Evolutionary conservation across 805 yeast species (phyloP).

Genomic region (Candida maris): DNA sequence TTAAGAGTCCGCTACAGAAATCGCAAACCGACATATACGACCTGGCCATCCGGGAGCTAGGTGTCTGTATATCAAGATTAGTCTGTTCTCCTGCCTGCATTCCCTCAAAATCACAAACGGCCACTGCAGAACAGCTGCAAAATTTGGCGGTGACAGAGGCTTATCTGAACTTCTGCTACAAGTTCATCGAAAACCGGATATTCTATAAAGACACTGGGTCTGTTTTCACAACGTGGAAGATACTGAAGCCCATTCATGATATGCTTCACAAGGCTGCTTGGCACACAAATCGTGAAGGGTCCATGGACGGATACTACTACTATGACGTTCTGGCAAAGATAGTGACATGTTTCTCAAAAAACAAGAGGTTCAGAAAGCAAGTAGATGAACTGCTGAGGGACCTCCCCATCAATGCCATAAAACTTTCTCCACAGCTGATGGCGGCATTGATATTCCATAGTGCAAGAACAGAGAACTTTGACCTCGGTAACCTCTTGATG

Average conservation of each 20-base stretch:
- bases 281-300: constrained; percentile 24
- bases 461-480: constrained; percentile 23
- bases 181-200: constrained; percentile 23
- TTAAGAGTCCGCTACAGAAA: background rate
- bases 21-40: constrained; percentile 1
- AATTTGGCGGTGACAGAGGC: constrained; percentile 14
- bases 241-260: constrained; percentile 30
- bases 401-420: constrained; percentile 33
- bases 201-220: constrained; percentile 23
- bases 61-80: constrained; percentile 7
- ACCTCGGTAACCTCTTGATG: constrained; percentile 25
- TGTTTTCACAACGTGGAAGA: constrained; percentile 27
- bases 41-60: constrained; percentile 12
- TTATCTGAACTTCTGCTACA: constrained; percentile 28
- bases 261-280: constrained; percentile 23
- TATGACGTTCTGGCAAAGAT: constrained; percentile 26
- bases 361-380: constrained; percentile 24
- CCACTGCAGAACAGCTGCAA: background rate
- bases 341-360: constrained; percentile 28
- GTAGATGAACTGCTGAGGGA: constrained; percentile 25
- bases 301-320: constrained; percentile 27
- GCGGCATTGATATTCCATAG: constrained; percentile 29
- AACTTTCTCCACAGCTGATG: constrained; percentile 32
- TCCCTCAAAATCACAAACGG: background rate
- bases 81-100: background rate